A percentile compares a stretch with the other conserved stretches of the same genome.
Conservation (phyloP, 305 asterid genomes). For the Fraxinus sp. region DNA sequence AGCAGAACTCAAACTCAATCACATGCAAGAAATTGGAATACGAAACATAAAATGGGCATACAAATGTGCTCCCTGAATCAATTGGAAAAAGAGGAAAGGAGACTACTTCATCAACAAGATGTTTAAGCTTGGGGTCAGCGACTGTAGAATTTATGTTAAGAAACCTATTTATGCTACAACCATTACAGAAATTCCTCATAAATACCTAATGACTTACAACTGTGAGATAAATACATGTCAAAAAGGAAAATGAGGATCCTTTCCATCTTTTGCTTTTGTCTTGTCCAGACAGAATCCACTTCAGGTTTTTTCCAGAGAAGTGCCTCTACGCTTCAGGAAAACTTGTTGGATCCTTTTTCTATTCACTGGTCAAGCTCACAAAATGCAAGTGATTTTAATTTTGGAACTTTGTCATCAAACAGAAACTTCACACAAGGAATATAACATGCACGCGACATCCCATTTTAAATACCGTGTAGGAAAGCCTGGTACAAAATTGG, state of each 20-base stretch:
- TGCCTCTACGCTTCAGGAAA: neutral
- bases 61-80: neutral
- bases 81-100: neutral
- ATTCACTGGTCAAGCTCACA: neutral
- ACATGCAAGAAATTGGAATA: constrained; percentile 17
- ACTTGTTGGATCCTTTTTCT: neutral
- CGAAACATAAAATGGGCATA: neutral
- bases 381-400: constrained; percentile 3
- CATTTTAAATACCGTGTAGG: neutral
- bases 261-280: constrained; percentile 6
- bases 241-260: neutral
- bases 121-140: constrained; percentile 1
- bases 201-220: constrained; percentile 1
- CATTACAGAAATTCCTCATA: constrained; percentile 7
- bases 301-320: neutral
- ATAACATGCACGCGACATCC: constrained; percentile 1
- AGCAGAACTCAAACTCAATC: constrained; percentile 16
- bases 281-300: neutral
- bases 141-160: neutral
- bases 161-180: neutral
- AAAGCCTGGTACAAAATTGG: neutral
- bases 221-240: neutral
- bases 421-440: constrained; percentile 1
- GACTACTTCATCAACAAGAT: constrained; percentile 1
- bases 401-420: constrained; percentile 7